Evolutionary conservation across 768 basidiomycete genomes (phyloP), one percentile per base, ranked within the genome.

Genomic region (Lactarius deliciosus): DNA sequence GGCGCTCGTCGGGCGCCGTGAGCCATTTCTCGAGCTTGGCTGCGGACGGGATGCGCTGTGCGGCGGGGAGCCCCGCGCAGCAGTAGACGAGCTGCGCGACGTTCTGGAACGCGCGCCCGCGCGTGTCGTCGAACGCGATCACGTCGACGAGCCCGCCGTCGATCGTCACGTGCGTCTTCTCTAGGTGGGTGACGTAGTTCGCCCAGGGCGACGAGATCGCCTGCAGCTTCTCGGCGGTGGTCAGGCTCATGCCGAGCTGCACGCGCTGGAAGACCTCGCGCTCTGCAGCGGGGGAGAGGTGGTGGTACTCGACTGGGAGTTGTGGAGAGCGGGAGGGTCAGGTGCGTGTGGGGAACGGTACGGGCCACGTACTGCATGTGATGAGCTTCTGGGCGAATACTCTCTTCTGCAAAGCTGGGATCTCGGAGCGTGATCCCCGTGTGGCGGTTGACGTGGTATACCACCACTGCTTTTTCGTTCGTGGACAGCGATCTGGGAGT

Each of bases 211-310:
- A 89, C 2, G 87, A 80, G 57, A 93, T 85, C 0, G 92, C 92
- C 70, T 91, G 89, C 6, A 93, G 76, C 75, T 91, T 92, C 76
- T 94, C 90, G 73, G 91, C 88, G 11, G 85, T 80, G 5, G 89
- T 88, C 47, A 94, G 79, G 20, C 85, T 79, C 77, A 91, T 85
- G 64, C 92, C 92, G 45, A 93, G 75, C 69, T 94, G 92, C 18
- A 94, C 92, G 40, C 92, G 81, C 70, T 90, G 88, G 73, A 91
- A 92, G 32, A 93, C 87, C 59, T 94, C 92, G 54, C 91, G 84
- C 74, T 94, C 91, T 5, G 81, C 77, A 2, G 79, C 79, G 15
- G 83, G 79, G 3, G 80, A 74, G 2, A 94, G 77, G 41, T 79
- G 73, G 41, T 76, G 75, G 70, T 93, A 94, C 75, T 92, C 89